Percentiles rank a stretch among this genome's conserved stretches.
These are phyloP conservation scores for Neospora caninum DNA, from an alignment of 169 alveolate species.

Conservation along the genomic window DNA sequence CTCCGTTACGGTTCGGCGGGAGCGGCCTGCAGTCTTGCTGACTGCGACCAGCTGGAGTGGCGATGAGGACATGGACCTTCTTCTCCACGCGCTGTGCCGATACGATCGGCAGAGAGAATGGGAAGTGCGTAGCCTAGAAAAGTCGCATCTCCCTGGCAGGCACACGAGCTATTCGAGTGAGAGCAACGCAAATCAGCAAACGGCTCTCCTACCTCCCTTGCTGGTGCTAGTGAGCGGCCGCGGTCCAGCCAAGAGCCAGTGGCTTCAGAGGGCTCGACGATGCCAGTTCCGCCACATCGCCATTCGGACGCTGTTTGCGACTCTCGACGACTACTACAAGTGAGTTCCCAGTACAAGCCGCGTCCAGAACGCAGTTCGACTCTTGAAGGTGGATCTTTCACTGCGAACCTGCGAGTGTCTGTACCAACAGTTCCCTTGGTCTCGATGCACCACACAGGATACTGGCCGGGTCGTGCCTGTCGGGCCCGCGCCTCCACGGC, in stretches of 20 bases:
- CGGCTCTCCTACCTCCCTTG: constrained; percentile 69
- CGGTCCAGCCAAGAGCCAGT: constrained; percentile 84
- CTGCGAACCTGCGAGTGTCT: no score
- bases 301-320: constrained; percentile 88
- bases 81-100: constrained; percentile 75
- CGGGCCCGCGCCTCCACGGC: no score
- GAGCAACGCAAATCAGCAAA: not conserved
- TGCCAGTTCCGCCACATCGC: constrained; percentile 72
- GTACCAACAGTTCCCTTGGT: no score
- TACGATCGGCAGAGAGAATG: constrained; percentile 50
- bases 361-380: no score
- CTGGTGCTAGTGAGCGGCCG: constrained; percentile 87
- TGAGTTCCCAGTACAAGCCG: not conserved
- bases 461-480: no score
- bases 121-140: constrained; percentile 4
- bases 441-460: no score
- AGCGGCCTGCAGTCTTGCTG: constrained; percentile 85
- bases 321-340: constrained; percentile 88
- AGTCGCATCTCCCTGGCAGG: not conserved
- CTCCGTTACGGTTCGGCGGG: constrained; percentile 37
- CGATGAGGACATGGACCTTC: constrained; percentile 83
- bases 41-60: constrained; percentile 93
- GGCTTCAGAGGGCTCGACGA: constrained; percentile 71
- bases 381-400: no score
- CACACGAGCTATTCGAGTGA: not conserved